Evolutionary conservation across 768 basidiomycete genomes (phyloP).

Genomic region (Solioccasus polychromus): DNA sequence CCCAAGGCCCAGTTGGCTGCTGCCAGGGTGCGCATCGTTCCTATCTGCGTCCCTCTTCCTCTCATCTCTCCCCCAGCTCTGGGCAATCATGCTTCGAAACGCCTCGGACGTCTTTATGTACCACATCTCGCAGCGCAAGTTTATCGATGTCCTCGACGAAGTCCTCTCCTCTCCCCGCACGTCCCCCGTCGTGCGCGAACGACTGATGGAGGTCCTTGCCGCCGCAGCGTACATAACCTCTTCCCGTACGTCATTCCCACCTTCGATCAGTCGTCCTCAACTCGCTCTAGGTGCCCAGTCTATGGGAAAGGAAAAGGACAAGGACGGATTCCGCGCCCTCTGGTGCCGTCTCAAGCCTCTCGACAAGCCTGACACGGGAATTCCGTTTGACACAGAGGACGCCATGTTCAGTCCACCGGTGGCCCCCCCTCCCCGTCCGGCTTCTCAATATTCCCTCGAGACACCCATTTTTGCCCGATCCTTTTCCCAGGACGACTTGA

Average conservation of each 20-base stretch:
- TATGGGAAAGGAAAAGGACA: conserved; percentile 30
- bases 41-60: background rate
- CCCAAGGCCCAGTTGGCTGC: conserved; percentile 74
- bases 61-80: conserved; percentile 48
- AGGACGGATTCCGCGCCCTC: conserved; percentile 61
- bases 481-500: conserved; percentile 27
- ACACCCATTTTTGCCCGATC: conserved; percentile 39
- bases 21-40: conserved; percentile 52
- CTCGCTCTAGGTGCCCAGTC: conserved; percentile 19
- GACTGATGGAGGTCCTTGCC: conserved; percentile 76
- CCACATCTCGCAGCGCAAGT: conserved; percentile 72
- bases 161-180: conserved; percentile 60
- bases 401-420: conserved; percentile 74
- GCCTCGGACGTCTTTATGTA: conserved; percentile 67
- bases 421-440: conserved; percentile 32
- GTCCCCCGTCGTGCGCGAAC: conserved; percentile 76
- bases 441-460: conserved; percentile 28
- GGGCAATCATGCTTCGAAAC: conserved; percentile 90
- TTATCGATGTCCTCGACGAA: conserved; percentile 76
- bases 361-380: conserved; percentile 81
- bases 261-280: too few species aligned
- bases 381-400: conserved; percentile 77
- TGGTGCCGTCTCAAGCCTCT: conserved; percentile 80
- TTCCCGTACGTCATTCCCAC: conserved; percentile 17
- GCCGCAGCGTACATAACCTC: conserved; percentile 63